Evolutionary conservation across 352 stramenopile genomes (phyloP), one percentile per base, ranked within the genome.

Genomic region (Pythium sp.): DNA sequence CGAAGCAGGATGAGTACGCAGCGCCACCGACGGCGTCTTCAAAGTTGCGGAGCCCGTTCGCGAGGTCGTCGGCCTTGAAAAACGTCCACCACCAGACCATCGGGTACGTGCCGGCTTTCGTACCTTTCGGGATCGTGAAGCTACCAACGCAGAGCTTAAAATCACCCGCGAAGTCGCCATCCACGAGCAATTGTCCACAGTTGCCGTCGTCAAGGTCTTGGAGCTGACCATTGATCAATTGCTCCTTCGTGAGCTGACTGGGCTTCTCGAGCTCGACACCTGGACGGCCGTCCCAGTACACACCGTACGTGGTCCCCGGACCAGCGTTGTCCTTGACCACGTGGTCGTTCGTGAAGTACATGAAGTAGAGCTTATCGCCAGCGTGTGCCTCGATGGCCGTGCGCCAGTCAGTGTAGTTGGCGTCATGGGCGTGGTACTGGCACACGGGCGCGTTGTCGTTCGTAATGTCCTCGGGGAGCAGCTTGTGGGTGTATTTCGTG

Each of bases 81-180:
- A 87, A 86, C 64, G 80, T 85, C 80, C 82, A 88, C 66, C 77
- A 89, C 82, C 80, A 91, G 14, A 91, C 79, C 59, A 89, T 67
- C 58, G 84, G 79, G 66, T 90, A 89, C 3, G 85, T 49, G 0
- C 80, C 79, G 5, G 80, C 36, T 43, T 74, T 69, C 15, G 77
- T 87, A n/a, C 73, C 78, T 2, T 38, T 60, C 30, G 80, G 82
- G 9, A 89, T 78, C 6, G 69, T 77, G 46, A 87, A 63, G 15
- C 72, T 79, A 20, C 69, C 82, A 20, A 89, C 69, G 55, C 82
- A 89, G 26, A 78, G 77, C 26, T 58, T 58, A 30, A 15, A 38
- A 6, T 58, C 53, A 20, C n/a, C 20, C 18, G 20, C 46, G 8
- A 6, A 54, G 46, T 54, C n/a, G 47, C 47, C n/a, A 8, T 55